Evolutionary conservation across 2,329 filamentous ascomycete species (phyloP), one percentile per base, ranked within the genome.

Genomic region (Thyridium curvatum): DNA sequence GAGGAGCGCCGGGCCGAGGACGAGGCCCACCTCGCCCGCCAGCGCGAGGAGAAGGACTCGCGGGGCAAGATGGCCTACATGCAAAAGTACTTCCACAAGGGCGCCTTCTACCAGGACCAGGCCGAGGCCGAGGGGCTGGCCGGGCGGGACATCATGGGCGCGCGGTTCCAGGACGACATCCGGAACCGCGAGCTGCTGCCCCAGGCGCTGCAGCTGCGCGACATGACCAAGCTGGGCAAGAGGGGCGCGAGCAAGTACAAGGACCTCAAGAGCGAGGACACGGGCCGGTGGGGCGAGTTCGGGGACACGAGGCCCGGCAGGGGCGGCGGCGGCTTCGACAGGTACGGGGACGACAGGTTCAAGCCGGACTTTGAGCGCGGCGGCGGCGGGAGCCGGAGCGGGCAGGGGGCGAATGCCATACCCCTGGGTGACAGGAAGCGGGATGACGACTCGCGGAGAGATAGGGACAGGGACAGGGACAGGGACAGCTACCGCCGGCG

Each of bases 41-140:
- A 97, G 62, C 79, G 84, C 50, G 84, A 85, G 45, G 89, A 94
- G 46, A 86, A 86, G 52, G 80, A 85, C 44, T 15, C n/a, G 6
- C 82, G 84, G 44, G 88, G 88, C 38, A 84, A 91, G 63, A 87
- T 93, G 72, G 77, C 77, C 2, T 96, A 81, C 60, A 87, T 97
- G 85, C 90, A 96, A 56, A 89, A 90, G 58, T 98, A 97, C 66
- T 90, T 87, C 62, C 93, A 98, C 71, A 91, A 90, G 65, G 93
- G 93, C 35, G 93, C 93, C 13, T 98, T 97, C 68, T 97, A 87
- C 69, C 85, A 84, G 49, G 87, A 90, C 38, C 86, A 94, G 51
- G 74, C 82, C 37, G 79, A 82, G 50, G 79, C 79, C 13, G 79
- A 86, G 46, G 86, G 87, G 1, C 68, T 96, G 34, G 81, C 86